These are phyloP conservation scores for Rhododendron simsii DNA, from an alignment of 148 eudicot genomes.

Conservation along the genomic window DNA sequence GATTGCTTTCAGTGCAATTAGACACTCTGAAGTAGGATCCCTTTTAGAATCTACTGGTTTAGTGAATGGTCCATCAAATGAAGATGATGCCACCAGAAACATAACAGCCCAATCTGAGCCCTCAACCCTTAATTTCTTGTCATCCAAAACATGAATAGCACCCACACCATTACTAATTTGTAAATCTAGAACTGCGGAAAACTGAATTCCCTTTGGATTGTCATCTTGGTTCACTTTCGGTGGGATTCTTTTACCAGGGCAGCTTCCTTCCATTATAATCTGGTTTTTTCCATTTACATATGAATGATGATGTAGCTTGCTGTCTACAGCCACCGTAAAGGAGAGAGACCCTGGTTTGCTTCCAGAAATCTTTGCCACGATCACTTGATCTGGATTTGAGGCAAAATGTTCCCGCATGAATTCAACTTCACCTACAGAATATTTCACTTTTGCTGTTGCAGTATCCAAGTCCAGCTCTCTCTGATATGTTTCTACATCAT, in stretches of 20 bases:
- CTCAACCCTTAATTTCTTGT: constrained; percentile 51
- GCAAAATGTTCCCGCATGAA: constrained; percentile 69
- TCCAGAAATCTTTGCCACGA: constrained; percentile 62
- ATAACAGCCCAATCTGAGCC: constrained; percentile 70
- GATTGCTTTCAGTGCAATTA: constrained; percentile 29
- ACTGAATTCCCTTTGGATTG: constrained; percentile 62
- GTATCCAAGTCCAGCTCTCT: constrained; percentile 84
- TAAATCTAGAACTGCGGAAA: constrained; percentile 56
- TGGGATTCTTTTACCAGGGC: constrained; percentile 43
- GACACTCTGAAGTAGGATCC: constrained; percentile 51
- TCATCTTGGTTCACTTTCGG: constrained; percentile 25
- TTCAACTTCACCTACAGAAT: constrained; percentile 52
- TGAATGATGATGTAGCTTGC: constrained; percentile 54
- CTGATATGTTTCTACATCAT: constrained; percentile 38
- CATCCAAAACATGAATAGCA: constrained; percentile 35
- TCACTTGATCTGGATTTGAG: constrained; percentile 77
- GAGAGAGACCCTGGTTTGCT: constrained; percentile 58
- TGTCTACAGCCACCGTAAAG: constrained; percentile 61
- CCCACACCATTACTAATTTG: constrained; percentile 44
- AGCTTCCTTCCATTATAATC: constrained; percentile 78
- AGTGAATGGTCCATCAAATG: constrained; percentile 68
- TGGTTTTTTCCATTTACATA: constrained; percentile 45
- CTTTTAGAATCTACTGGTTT: constrained; percentile 59
- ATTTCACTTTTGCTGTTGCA: constrained; percentile 64
- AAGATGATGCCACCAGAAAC: constrained; percentile 60